These are phyloP conservation scores for Penicillium sp. DNA, from an alignment of 2,329 filamentous ascomycete species.

Conservation along the genomic window DNA sequence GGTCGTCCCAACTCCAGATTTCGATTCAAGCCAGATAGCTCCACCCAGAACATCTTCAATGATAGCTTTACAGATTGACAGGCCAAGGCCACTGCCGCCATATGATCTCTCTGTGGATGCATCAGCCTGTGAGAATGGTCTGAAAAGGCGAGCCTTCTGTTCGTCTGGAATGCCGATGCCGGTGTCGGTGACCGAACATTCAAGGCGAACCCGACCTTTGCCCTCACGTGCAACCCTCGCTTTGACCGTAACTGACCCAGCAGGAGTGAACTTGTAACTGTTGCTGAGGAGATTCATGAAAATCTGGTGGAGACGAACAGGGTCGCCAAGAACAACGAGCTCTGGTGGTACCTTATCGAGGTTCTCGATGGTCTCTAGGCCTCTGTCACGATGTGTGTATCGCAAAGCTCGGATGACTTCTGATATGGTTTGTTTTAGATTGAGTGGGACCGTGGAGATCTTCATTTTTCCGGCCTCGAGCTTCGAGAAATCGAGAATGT, in stretches of 20 bases:
- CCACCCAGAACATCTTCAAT: slow-evolving; percentile 92
- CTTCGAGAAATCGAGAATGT: slow-evolving; percentile 88
- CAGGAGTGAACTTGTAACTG: slow-evolving; percentile 89
- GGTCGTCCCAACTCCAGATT: slow-evolving; percentile 60
- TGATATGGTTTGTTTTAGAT: slow-evolving; percentile 66
- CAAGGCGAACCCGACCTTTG: slow-evolving; percentile 68
- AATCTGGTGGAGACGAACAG: slow-evolving; percentile 79
- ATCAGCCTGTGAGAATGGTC: slow-evolving; percentile 90
- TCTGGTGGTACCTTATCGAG: slow-evolving; percentile 60
- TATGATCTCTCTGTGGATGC: slow-evolving; percentile 87
- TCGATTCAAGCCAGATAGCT: slow-evolving; percentile 76
- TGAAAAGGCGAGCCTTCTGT: slow-evolving; percentile 80
- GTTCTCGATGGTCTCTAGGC: slow-evolving; percentile 62
- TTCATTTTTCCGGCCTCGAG: slow-evolving; percentile 85
- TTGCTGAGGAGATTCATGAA: slow-evolving; percentile 80
- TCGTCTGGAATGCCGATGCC: slow-evolving; percentile 82
- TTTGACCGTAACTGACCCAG: slow-evolving; percentile 80
- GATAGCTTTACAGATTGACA: slow-evolving; percentile 92
- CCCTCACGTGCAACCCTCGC: slow-evolving; percentile 72
- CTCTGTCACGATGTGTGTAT: slow-evolving; percentile 63
- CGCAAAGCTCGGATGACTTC: slow-evolving; percentile 64
- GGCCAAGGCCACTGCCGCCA: slow-evolving; percentile 83
- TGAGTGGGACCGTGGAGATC: slow-evolving; percentile 79
- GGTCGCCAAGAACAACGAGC: slow-evolving; percentile 76
- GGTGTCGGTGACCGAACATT: slow-evolving; percentile 84